Percentiles rank a stretch among this genome's conserved stretches.
phyloP scores from a whole-genome alignment of 768 basidiomycete species.

The Gymnopilus dilepis region DNA sequence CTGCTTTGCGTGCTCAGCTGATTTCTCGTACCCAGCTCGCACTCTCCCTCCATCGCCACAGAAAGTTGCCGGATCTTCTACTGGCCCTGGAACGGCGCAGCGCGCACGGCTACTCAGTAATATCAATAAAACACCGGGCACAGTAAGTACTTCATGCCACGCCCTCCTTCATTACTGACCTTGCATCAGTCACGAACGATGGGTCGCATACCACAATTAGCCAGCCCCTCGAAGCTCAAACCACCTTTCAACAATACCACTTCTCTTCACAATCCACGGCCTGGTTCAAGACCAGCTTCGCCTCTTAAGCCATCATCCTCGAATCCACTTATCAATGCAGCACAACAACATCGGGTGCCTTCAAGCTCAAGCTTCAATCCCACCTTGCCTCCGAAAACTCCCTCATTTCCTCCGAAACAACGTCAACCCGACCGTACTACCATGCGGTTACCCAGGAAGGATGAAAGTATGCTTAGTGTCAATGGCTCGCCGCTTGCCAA shows the following conservation, averaged over 20 bases:
- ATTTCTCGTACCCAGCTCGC: conserved; percentile 29
- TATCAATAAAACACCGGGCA: conserved; percentile 48
- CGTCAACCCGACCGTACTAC: conserved; percentile 38
- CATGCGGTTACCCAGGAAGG: conserved; percentile 69
- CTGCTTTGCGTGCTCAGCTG: not conserved
- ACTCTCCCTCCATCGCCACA: conserved; percentile 58
- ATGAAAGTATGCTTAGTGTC: conserved; percentile 80
- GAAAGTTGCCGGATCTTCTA: conserved; percentile 55
- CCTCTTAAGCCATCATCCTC: conserved; percentile 52
- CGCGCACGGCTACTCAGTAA: conserved; percentile 46
- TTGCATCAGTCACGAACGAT: conserved; percentile 36
- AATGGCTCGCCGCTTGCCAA: conserved; percentile 87
- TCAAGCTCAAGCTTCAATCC: conserved; percentile 78
- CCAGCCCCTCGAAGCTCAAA: conserved; percentile 52
- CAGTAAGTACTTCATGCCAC: conserved; percentile 32
- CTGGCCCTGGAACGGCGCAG: conserved; percentile 59
- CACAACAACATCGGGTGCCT: conserved; percentile 47
- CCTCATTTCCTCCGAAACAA: conserved; percentile 48
- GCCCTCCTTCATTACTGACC: not conserved
- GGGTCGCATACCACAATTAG: conserved; percentile 42
- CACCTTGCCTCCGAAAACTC: conserved; percentile 59
- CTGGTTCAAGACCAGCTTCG: conserved; percentile 50
- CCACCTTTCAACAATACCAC: conserved; percentile 48
- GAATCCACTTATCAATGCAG: conserved; percentile 30
- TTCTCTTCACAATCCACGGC: conserved; percentile 36